Percentiles rank a stretch among this genome's conserved stretches.
Evolutionary conservation across 176 grass and related monocot genomes (phyloP).

Genomic region (barley (Hordeum vulgare)): MorexV3_pseudomolecules_assembly NC_058524.1:185959796-185960295

Average conservation of each 20-base stretch:
- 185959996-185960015: background rate
- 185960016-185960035: background rate
- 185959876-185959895: too few species aligned
- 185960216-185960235: background rate
- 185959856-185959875: too few species aligned
- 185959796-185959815: too few species aligned
- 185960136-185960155: background rate
- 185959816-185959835: too few species aligned
- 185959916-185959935: background rate
- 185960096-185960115: background rate
- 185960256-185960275: background rate
- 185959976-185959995: background rate
- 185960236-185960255: background rate
- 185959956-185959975: background rate
- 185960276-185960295: background rate
- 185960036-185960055: background rate
- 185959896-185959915: too few species aligned
- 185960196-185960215: background rate
- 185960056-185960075: background rate
- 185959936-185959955: background rate
- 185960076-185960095: background rate
- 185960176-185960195: slow-evolving; percentile 2
- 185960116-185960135: background rate
- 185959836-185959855: too few species aligned
- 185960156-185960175: background rate